Percentiles rank a stretch among this genome's conserved stretches.
Conservation (phyloP, 805 yeast genomes). For the Priceomyces haplophilus region DNA sequence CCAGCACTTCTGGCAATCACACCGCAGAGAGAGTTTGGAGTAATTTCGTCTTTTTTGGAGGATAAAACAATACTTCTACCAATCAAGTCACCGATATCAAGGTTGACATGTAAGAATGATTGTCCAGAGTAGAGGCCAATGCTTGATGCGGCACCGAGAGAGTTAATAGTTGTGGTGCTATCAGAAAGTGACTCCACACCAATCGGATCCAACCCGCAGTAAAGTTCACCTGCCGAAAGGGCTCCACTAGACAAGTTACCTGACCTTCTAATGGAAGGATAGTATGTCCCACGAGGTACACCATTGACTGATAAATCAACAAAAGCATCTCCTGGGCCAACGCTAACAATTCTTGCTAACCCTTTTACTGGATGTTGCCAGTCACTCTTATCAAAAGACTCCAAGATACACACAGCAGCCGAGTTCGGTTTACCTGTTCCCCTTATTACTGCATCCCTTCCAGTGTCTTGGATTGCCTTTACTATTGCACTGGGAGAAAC, state of each 20-base stretch:
- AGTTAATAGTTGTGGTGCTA: constrained; percentile 25
- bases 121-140: constrained; percentile 32
- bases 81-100: constrained; percentile 58
- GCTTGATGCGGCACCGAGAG: constrained; percentile 32
- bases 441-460: constrained; percentile 86
- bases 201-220: constrained; percentile 45
- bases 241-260: constrained; percentile 82
- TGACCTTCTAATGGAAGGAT: constrained; percentile 61
- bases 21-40: constrained; percentile 59
- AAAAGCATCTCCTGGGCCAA: constrained; percentile 49
- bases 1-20: constrained; percentile 97
- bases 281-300: constrained; percentile 59
- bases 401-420: constrained; percentile 90
- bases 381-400: constrained; percentile 56
- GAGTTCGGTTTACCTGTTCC: constrained; percentile 86
- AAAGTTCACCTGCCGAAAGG: constrained; percentile 54
- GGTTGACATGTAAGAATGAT: constrained; percentile 36
- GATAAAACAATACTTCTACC: constrained; percentile 66
- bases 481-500: constrained; percentile 77
- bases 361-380: constrained; percentile 69
- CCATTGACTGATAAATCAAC: constrained; percentile 82
- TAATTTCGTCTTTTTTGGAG: constrained; percentile 33
- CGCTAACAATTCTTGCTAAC: constrained; percentile 77
- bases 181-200: constrained; percentile 25
- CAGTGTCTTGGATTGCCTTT: constrained; percentile 63